Percentiles rank a stretch among this genome's conserved stretches.
These are phyloP conservation scores for Ampelocalamus luodianensis DNA, from an alignment of 176 grass and related monocot species.

Conservation along the genomic window DNA sequence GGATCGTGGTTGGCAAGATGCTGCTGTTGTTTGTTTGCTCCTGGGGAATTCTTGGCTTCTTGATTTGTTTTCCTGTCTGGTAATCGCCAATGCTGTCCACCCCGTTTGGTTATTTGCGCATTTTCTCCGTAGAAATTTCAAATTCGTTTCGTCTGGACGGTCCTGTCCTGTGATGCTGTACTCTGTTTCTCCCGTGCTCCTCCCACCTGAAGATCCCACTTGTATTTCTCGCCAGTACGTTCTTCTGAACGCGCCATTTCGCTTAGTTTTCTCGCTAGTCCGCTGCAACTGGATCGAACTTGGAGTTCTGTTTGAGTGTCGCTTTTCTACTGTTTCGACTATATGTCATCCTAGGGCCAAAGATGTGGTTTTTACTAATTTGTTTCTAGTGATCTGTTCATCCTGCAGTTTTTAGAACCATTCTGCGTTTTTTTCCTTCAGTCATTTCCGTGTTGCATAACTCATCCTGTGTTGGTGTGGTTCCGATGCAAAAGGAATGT, in stretches of 20 bases:
- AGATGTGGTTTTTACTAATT: neutral
- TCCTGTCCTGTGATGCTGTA: neutral
- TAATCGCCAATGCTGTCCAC: neutral
- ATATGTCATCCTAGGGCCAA: neutral
- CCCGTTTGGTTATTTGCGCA: neutral
- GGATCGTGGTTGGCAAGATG: slow-evolving; percentile 26
- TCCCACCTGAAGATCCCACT: neutral
- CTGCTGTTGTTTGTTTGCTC: neutral
- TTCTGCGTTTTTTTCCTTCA: neutral
- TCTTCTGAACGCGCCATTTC: neutral
- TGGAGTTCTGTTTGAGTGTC: neutral
- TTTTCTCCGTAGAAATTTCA: neutral
- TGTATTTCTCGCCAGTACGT: neutral
- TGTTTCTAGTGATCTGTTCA: neutral
- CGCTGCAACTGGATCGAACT: neutral
- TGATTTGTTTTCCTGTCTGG: neutral
- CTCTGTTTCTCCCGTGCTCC: neutral
- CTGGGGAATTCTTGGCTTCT: neutral
- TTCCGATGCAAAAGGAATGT: neutral
- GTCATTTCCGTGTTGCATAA: neutral
- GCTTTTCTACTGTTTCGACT: neutral
- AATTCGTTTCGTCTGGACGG: neutral
- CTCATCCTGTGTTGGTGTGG: neutral
- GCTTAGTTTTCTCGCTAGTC: neutral
- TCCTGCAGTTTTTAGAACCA: neutral